These are phyloP conservation scores for Daldinia decipiens DNA, from an alignment of 495 filamentous ascomycete species.

Conservation along the genomic window DNA sequence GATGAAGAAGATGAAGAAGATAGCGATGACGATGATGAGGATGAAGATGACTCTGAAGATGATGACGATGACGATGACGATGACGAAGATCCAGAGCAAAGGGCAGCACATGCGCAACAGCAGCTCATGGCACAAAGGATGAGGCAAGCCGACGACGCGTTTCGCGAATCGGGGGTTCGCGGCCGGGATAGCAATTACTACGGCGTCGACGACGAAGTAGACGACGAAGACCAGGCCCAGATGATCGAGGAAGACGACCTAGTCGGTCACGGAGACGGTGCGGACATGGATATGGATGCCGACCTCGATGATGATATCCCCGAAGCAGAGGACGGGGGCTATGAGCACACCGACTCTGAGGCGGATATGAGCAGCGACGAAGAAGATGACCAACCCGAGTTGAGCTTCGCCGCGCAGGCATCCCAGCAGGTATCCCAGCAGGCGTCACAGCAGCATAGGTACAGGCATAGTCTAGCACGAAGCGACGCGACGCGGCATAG, in stretches of 20 bases:
- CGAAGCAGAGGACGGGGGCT: slow-evolving; percentile 67
- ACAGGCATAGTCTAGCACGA: slow-evolving; percentile 49
- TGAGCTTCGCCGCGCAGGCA: slow-evolving; percentile 44
- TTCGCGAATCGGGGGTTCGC: slow-evolving; percentile 60
- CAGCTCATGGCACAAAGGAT: slow-evolving; percentile 56
- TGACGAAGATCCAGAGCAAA: slow-evolving; percentile 47
- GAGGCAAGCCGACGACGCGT: slow-evolving; percentile 53
- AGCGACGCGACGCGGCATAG: slow-evolving; percentile 58
- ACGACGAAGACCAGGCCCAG: slow-evolving; percentile 58
- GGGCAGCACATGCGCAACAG: slow-evolving; percentile 49
- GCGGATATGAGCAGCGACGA: slow-evolving; percentile 63
- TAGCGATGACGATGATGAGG: slow-evolving; percentile 46
- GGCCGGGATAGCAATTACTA: slow-evolving; percentile 54
- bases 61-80: slow-evolving; percentile 51
- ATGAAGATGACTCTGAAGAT: slow-evolving; percentile 46
- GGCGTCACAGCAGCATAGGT: slow-evolving; percentile 18
- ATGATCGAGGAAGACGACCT: slow-evolving; percentile 66
- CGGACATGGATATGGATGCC: slow-evolving; percentile 64
- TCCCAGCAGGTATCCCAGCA: slow-evolving; percentile 21
- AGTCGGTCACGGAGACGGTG: slow-evolving; percentile 46
- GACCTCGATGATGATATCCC: slow-evolving; percentile 75
- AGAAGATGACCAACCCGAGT: slow-evolving; percentile 52
- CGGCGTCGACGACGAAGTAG: slow-evolving; percentile 57
- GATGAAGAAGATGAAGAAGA: slow-evolving; percentile 49
- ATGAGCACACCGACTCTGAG: slow-evolving; percentile 88